These are phyloP conservation scores for Leishmania major DNA, from an alignment of 208 protist genomes.

Conservation along the genomic window DNA sequence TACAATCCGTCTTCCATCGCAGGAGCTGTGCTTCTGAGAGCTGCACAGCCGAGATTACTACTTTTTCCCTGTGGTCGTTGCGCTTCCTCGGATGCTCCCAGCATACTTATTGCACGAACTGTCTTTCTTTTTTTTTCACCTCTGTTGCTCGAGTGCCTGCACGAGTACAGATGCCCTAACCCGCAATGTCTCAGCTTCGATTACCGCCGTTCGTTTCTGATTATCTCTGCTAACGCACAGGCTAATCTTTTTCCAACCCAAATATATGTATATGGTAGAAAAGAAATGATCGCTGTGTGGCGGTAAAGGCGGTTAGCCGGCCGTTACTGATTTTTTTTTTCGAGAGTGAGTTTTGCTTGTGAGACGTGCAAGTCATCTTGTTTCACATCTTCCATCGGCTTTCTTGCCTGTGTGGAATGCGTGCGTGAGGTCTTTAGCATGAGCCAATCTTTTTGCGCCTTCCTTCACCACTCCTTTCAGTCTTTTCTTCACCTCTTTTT, in stretches of 20 bases:
- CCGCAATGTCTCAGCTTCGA: background rate
- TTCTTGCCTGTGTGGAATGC: background rate
- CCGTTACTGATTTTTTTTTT: background rate
- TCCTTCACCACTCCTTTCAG: background rate
- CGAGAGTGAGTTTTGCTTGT: background rate
- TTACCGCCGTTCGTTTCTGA: background rate
- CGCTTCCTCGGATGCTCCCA: background rate
- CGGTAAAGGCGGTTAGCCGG: background rate
- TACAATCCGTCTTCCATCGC: background rate
- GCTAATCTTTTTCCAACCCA: background rate
- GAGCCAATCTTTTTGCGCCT: background rate
- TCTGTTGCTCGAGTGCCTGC: background rate
- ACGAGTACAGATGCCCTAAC: background rate
- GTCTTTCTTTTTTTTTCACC: background rate
- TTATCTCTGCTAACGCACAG: background rate
- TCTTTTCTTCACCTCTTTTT: background rate
- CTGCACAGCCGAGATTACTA: too few species aligned
- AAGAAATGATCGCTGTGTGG: background rate
- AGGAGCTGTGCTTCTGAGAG: background rate
- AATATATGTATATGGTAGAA: too few species aligned
- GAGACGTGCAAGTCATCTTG: background rate
- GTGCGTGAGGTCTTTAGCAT: background rate
- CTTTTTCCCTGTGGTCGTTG: background rate
- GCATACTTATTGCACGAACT: background rate
- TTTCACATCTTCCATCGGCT: background rate